A percentile compares a stretch with the other conserved stretches of the same genome.
Conservation (phyloP, 177 flowering plant species). For the Vitis hybrid region DNA sequence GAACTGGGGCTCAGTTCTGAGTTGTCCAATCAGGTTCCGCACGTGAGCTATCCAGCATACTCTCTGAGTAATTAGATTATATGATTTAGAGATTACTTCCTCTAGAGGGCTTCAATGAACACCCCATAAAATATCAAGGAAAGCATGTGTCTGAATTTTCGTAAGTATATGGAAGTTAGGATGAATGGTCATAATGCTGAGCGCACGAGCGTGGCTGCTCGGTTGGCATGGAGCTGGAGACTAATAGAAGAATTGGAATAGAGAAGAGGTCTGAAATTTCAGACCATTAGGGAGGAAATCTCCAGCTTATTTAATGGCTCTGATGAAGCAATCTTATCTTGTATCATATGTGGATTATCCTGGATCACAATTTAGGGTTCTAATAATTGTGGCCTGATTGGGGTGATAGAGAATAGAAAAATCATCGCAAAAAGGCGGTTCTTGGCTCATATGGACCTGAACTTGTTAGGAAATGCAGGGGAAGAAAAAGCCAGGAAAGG, state of each 20-base stretch:
- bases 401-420: background rate
- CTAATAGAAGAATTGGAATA: background rate
- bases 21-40: too few species aligned
- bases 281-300: background rate
- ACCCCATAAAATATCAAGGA: too few species aligned
- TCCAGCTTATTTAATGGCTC: background rate
- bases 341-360: conserved; percentile 9
- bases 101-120: too few species aligned
- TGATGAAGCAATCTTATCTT: background rate
- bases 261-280: too few species aligned
- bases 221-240: conserved; percentile 36
- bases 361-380: conserved; percentile 16
- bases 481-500: background rate
- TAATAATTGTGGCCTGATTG: conserved; percentile 1
- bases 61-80: too few species aligned
- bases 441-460: background rate
- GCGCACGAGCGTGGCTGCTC: conserved; percentile 4
- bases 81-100: too few species aligned
- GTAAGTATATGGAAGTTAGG: conserved; percentile 16
- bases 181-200: conserved; percentile 12
- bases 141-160: conserved; percentile 17
- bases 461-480: background rate
- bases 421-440: conserved; percentile 1
- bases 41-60: too few species aligned
- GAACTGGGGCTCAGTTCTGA: too few species aligned